A percentile compares a stretch with the other conserved stretches of the same genome.
phyloP scores from a whole-genome alignment of 306 rosid genomes.

The Gillenia trifoliata region DNA sequence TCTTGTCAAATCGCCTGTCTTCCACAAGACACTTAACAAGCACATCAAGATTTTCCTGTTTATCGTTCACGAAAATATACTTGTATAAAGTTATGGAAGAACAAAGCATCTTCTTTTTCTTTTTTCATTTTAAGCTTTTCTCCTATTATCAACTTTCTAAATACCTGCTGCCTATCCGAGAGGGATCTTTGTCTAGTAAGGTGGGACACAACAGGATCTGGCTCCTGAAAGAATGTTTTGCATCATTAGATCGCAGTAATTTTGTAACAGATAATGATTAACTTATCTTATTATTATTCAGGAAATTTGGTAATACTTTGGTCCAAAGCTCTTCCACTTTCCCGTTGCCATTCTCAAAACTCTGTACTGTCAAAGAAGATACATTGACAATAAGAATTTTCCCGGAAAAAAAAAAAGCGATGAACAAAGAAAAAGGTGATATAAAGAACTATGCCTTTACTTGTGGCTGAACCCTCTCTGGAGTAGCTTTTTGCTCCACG shows the following conservation, averaged over 20 bases:
- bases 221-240: slow-evolving; percentile 45
- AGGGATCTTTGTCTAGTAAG: slow-evolving; percentile 74
- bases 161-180: slow-evolving; percentile 85
- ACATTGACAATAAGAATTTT: slow-evolving; percentile 4
- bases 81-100: not conserved
- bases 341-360: slow-evolving; percentile 47
- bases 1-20: slow-evolving; percentile 66
- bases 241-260: slow-evolving; percentile 15
- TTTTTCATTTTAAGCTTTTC: no score
- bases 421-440: not conserved
- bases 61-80: not conserved
- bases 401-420: not conserved
- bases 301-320: slow-evolving; percentile 33
- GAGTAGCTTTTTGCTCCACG: slow-evolving; percentile 34
- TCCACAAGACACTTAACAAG: slow-evolving; percentile 74
- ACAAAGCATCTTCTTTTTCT: not conserved
- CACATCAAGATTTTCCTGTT: slow-evolving; percentile 76
- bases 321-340: slow-evolving; percentile 42
- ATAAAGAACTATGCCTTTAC: slow-evolving; percentile 41
- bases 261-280: not conserved
- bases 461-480: slow-evolving; percentile 26
- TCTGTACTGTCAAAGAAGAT: slow-evolving; percentile 33
- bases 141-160: slow-evolving; percentile 8
- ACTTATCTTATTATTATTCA: not conserved
- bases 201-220: slow-evolving; percentile 33